Percentiles rank a stretch among this genome's conserved stretches.
phyloP scores from a whole-genome alignment of 257 asterid genomes.

The Jaltomata sinuosa region DNA sequence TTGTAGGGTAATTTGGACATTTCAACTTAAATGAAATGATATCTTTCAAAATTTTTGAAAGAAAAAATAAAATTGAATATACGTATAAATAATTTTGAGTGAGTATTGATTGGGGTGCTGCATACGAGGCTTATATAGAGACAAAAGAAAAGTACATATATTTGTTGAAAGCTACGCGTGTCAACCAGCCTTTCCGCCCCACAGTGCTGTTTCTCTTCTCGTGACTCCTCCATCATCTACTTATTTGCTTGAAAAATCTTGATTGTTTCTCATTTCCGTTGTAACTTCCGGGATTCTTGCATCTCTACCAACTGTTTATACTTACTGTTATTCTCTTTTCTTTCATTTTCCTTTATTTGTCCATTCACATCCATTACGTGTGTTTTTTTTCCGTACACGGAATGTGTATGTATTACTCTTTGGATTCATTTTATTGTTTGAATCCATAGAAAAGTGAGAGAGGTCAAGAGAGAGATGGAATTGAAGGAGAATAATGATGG shows the following conservation, averaged over 20 bases:
- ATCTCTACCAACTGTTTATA: not conserved
- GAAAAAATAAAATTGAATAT: too few species aligned
- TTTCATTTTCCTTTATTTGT: not conserved
- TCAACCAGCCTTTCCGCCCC: not conserved
- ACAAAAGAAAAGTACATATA: not conserved
- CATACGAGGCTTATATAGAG: too few species aligned
- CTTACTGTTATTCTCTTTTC: not conserved
- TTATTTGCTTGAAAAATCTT: not conserved
- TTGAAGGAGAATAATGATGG: constrained; percentile 20
- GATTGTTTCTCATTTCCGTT: not conserved
- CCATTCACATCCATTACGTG: not conserved
- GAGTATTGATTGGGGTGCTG: too few species aligned
- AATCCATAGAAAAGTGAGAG: not conserved
- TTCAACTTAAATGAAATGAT: too few species aligned
- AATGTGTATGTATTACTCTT: not conserved
- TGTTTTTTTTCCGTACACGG: not conserved
- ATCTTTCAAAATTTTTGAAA: too few species aligned
- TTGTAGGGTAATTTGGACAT: too few species aligned
- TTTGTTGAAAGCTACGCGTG: not conserved
- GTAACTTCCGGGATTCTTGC: not conserved
- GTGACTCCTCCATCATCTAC: not conserved
- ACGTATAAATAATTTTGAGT: too few species aligned
- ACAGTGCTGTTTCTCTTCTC: not conserved
- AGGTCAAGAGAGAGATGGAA: constrained; percentile 29
- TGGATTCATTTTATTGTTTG: not conserved